These are phyloP conservation scores for Acacia pycnantha DNA, from an alignment of 331 rosid species.

Conservation along the genomic window DNA sequence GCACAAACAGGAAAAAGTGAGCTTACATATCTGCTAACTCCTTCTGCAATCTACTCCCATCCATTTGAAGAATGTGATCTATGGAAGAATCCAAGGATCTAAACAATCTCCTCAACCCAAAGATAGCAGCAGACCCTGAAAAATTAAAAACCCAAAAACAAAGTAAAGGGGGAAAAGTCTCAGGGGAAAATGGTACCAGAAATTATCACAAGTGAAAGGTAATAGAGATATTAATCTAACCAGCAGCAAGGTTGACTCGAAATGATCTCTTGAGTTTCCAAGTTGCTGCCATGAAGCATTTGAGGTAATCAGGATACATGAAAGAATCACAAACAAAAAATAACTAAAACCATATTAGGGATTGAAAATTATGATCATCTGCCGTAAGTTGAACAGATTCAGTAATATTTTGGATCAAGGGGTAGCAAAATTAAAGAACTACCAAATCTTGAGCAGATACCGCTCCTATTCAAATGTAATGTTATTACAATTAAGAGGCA, in stretches of 20 bases:
- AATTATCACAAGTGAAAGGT: neutral
- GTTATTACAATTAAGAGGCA: neutral
- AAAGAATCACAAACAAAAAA: neutral
- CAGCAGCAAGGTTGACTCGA: constrained; percentile 46
- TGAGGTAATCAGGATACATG: constrained; percentile 27
- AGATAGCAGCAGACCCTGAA: constrained; percentile 53
- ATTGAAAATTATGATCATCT: neutral
- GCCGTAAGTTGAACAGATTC: neutral
- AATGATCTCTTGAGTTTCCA: constrained; percentile 40
- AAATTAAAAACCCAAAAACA: constrained; percentile 30
- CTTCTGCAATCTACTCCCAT: constrained; percentile 65
- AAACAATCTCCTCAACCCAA: constrained; percentile 46
- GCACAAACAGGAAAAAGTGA: constrained; percentile 16
- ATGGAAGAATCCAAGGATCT: constrained; percentile 47
- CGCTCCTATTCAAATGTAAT: neutral
- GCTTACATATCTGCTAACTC: constrained; percentile 72
- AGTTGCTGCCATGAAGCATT: constrained; percentile 56
- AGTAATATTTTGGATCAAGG: neutral
- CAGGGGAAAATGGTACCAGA: neutral
- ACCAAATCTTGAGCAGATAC: neutral
- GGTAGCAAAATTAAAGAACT: neutral
- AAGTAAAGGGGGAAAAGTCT: constrained; percentile 11
- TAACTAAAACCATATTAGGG: neutral
- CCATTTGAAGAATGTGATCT: constrained; percentile 60
- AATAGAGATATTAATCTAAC: constrained; percentile 36